These are phyloP conservation scores for Eucalyptus viminalis DNA, from an alignment of 345 rosid genomes.

Conservation along the genomic window DNA sequence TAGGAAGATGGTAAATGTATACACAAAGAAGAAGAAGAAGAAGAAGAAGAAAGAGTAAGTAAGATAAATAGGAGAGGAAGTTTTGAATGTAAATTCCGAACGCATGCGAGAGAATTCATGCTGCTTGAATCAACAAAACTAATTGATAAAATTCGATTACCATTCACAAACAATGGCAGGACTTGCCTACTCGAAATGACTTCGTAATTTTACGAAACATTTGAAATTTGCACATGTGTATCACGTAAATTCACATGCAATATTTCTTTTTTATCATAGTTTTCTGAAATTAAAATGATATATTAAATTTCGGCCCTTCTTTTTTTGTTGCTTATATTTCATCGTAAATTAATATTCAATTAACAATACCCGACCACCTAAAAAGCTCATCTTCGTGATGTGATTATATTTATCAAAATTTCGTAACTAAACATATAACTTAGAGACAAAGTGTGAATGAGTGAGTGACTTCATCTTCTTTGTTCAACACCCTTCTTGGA, in stretches of 20 bases:
- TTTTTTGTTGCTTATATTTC: not conserved
- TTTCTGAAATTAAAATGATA: not conserved
- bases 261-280: not conserved
- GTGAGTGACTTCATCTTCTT: not conserved
- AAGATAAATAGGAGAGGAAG: not conserved
- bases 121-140: too few species aligned
- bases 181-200: not conserved
- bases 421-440: not conserved
- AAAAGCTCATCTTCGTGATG: not conserved
- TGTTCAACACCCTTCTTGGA: not conserved
- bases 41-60: not conserved
- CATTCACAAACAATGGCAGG: not conserved
- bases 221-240: not conserved
- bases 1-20: not conserved
- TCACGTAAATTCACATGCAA: not conserved
- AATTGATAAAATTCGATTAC: not conserved
- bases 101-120: too few species aligned
- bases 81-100: not conserved
- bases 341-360: too few species aligned
- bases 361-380: not conserved
- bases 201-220: not conserved
- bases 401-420: not conserved
- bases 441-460: not conserved
- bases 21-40: not conserved
- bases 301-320: not conserved